These are phyloP conservation scores for Podospora didyma DNA, from an alignment of 495 filamentous ascomycete genomes.

Conservation along the genomic window DNA sequence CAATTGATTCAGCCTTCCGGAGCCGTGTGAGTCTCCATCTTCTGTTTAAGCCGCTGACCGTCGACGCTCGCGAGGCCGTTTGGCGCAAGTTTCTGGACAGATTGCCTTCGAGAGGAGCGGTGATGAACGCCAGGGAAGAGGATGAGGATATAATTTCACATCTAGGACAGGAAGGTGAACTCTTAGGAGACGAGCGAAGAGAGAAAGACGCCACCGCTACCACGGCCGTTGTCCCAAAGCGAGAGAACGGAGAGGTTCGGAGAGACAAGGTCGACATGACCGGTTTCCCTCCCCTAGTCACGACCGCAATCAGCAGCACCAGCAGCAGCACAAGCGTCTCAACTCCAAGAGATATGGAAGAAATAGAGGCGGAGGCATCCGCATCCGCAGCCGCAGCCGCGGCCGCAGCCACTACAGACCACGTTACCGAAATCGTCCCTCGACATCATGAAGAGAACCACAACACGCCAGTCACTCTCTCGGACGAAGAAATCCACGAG, in stretches of 20 bases:
- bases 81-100: slow-evolving; percentile 32
- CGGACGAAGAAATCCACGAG: slow-evolving; percentile 37
- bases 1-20: slow-evolving; percentile 34
- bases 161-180: background rate
- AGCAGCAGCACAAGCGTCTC: background rate
- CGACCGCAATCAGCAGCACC: background rate
- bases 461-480: background rate
- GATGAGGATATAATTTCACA: background rate
- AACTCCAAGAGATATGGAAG: background rate
- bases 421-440: no score
- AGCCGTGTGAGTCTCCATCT: slow-evolving; percentile 31
- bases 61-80: slow-evolving; percentile 22
- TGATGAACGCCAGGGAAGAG: background rate
- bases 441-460: background rate
- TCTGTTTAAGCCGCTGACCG: slow-evolving; percentile 24
- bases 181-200: background rate
- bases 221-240: background rate
- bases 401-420: background rate
- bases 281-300: background rate
- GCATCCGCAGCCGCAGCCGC: background rate
- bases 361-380: background rate
- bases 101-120: background rate
- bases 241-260: background rate
- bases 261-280: slow-evolving; percentile 28
- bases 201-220: background rate